Evolutionary conservation across 495 filamentous ascomycete genomes (phyloP), one percentile per base, ranked within the genome.

Genomic region (Talaromyces stipitatus): DNA sequence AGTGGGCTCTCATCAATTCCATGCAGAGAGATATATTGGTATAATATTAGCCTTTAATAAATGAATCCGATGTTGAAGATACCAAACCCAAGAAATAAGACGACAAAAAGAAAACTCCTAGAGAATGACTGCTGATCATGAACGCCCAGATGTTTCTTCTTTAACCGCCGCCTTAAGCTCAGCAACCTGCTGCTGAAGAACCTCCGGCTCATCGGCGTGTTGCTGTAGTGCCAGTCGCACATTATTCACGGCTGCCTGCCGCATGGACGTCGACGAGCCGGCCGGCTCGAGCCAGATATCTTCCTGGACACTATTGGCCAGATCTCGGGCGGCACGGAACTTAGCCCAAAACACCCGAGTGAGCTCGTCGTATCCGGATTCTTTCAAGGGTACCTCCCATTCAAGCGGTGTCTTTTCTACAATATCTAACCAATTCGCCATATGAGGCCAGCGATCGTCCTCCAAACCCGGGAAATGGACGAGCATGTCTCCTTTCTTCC

Each of bases 391-490:
- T 18, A 67, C 26, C 32, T 62, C 52, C 64, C 62, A 65, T 27
- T 56, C 30, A 8, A 57, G 51, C 8, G 59, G 58, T 4, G 60
- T 58, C 16, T 18, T 56, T 56, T 64, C 65, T n/a, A 67, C 60
- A 32, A 65, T 53, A 46, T 65, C 60, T 54, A 67, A 33, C 64
- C 64, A 66, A 12, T 60, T 60, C 4, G 51, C 53, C 64, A 66
- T 66, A 47, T 66, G 64, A 12, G 56, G 33, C 56, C 56, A 58
- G 11, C 63, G 58, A 12, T 65, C 55, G 12, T 60, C 62, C 20
- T 65, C 60, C 16, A 68, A 56, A 45, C 66, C 69, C 0, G 71
- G 69, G 56, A 76, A 74, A 52, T 72, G 70, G 1, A 73, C 66
- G 9, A 76, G 68, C 50, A 73, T 55, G 50, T 70, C 58, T 1